A percentile compares a stretch with the other conserved stretches of the same genome.
phyloP scores from a whole-genome alignment of 2,329 filamentous ascomycete genomes.

The Sporothrix globosa region DNA sequence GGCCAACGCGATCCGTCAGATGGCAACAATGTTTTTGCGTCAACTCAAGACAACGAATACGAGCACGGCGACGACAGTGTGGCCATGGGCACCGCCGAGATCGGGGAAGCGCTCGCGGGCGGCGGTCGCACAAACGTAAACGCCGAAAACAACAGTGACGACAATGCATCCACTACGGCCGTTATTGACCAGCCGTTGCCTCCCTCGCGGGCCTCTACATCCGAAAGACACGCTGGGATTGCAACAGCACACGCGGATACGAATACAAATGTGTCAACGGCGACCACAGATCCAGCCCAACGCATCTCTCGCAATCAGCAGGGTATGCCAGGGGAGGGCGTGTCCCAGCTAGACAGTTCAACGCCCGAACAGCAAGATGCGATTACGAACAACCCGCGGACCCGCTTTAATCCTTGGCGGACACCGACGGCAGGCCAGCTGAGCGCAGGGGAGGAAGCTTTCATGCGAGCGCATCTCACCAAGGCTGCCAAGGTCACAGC shows the following conservation, averaged over 20 bases:
- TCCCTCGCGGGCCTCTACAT: not conserved
- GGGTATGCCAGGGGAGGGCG: not conserved
- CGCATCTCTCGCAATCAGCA: not conserved
- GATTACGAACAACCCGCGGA: not conserved
- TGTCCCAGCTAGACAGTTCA: constrained; percentile 12
- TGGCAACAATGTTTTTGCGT: constrained; percentile 23
- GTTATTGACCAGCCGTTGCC: constrained; percentile 5
- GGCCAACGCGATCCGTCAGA: constrained; percentile 31
- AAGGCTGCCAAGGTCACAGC: constrained; percentile 49
- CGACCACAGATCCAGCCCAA: not conserved
- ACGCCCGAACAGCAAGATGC: not conserved
- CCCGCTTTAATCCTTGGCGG: not conserved
- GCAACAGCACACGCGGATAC: not conserved
- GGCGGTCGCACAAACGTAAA: not conserved
- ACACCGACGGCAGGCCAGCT: constrained; percentile 36
- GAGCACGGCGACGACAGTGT: constrained; percentile 13
- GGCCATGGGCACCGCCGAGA: constrained; percentile 7
- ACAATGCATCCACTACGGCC: constrained; percentile 5
- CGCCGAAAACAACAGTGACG: not conserved
- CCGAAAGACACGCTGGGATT: not conserved
- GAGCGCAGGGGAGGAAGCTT: constrained; percentile 45
- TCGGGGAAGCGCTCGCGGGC: not conserved
- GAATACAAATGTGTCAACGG: not conserved
- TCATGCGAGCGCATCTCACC: constrained; percentile 44
- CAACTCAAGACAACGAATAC: constrained; percentile 15